These are phyloP conservation scores for Pythium dissimile DNA, from an alignment of 352 stramenopile genomes.

Conservation along the genomic window DNA sequence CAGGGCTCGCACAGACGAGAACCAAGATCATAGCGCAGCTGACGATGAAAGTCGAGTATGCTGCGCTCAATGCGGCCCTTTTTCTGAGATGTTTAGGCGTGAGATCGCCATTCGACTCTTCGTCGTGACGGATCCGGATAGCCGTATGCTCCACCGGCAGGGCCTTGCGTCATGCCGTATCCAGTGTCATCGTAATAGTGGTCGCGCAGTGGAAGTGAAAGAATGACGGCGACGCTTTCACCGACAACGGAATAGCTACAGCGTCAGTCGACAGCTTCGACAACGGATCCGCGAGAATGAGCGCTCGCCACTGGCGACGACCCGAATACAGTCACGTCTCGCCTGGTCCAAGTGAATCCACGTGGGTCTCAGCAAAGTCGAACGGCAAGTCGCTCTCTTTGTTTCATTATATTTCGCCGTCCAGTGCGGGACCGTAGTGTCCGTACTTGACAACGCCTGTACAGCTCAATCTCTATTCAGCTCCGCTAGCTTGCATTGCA, in stretches of 20 bases:
- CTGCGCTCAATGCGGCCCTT: constrained; percentile 80
- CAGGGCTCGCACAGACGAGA: constrained; percentile 40
- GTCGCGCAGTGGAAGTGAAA: constrained; percentile 80
- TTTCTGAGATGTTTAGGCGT: constrained; percentile 38
- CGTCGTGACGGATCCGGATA: constrained; percentile 87
- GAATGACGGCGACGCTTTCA: constrained; percentile 69
- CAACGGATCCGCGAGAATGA: constrained; percentile 67
- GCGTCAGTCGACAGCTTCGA: constrained; percentile 60
- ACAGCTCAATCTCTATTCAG: too few relatives aligned
- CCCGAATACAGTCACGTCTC: constrained; percentile 79
- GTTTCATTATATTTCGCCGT: too few relatives aligned
- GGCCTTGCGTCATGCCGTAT: constrained; percentile 86
- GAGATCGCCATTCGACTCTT: constrained; percentile 38
- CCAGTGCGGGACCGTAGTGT: constrained; percentile 90
- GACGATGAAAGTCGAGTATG: constrained; percentile 92
- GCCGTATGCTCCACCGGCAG: constrained; percentile 83
- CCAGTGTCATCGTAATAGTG: constrained; percentile 92
- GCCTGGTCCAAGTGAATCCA: constrained; percentile 33
- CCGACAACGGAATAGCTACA: constrained; percentile 84
- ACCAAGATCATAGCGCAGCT: constrained; percentile 86
- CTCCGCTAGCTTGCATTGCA: constrained; percentile 57
- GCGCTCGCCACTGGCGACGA: constrained; percentile 87
- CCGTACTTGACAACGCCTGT: too few relatives aligned
- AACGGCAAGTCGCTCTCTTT: too few relatives aligned
- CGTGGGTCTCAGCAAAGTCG: constrained; percentile 88